These are phyloP conservation scores for Boletus semigastroideus DNA, from an alignment of 1,284 basidiomycete genomes.

Conservation along the genomic window DNA sequence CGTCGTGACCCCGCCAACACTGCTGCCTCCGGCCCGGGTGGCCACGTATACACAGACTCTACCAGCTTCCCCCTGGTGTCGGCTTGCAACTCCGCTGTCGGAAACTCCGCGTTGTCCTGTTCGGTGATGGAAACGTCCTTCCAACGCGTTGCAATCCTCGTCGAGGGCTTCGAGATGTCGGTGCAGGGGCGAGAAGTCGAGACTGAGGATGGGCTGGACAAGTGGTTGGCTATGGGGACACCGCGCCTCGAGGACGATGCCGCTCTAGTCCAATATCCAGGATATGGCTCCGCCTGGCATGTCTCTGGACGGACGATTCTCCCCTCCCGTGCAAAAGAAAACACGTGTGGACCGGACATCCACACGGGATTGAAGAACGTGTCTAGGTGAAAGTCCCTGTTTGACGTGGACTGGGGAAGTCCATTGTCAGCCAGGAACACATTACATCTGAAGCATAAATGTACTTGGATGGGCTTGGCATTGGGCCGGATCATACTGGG, in stretches of 20 bases:
- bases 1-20: neutral
- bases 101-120: conserved; percentile 25
- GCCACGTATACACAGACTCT: conserved; percentile 23
- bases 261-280: neutral
- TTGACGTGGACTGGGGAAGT: neutral
- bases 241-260: neutral
- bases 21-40: conserved; percentile 11
- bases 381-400: conserved; percentile 19
- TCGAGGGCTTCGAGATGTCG: neutral
- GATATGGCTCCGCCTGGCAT: neutral
- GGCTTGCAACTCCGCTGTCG: neutral
- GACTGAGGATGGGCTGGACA: neutral
- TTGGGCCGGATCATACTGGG: neutral
- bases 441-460: neutral
- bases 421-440: neutral
- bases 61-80: conserved; percentile 7
- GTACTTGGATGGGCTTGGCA: conserved; percentile 3
- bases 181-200: neutral
- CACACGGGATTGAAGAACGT: conserved; percentile 29
- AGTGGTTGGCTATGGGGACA: neutral
- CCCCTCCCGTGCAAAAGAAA: conserved; percentile 16
- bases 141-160: conserved; percentile 24
- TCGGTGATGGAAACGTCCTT: conserved; percentile 32
- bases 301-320: conserved; percentile 11
- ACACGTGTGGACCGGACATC: conserved; percentile 23